These are phyloP conservation scores for Obba rivulosa DNA, from an alignment of 768 basidiomycete species.

Conservation along the genomic window DNA sequence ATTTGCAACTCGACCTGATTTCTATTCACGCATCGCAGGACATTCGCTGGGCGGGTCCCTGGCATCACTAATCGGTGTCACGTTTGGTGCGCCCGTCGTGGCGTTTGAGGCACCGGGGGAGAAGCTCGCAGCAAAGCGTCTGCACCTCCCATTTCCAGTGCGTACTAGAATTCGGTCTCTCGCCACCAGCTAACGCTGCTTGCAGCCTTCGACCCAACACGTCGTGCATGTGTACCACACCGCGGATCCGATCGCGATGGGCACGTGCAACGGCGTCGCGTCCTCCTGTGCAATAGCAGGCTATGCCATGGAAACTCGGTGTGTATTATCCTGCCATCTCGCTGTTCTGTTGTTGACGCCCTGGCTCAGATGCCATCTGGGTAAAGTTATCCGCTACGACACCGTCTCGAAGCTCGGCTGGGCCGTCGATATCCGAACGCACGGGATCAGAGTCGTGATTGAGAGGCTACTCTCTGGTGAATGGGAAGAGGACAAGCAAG, in stretches of 20 bases:
- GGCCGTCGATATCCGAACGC: conserved; percentile 70
- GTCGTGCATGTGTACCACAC: conserved; percentile 90
- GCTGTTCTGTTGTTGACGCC: background rate
- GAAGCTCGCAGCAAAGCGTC: conserved; percentile 54
- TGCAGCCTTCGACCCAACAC: conserved; percentile 63
- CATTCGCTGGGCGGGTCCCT: conserved; percentile 87
- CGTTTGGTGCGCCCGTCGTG: conserved; percentile 91
- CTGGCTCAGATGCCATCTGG: conserved; percentile 69
- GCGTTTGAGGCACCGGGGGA: conserved; percentile 70
- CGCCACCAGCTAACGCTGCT: conserved; percentile 1
- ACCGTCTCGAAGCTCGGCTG: conserved; percentile 78
- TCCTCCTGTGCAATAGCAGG: conserved; percentile 81
- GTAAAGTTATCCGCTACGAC: conserved; percentile 78
- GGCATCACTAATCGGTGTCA: conserved; percentile 77
- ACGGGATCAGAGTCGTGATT: conserved; percentile 65
- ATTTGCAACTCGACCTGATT: too few species aligned
- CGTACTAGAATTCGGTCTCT: conserved; percentile 16
- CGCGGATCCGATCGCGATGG: conserved; percentile 91
- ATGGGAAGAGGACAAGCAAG: conserved; percentile 35
- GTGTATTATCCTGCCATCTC: conserved; percentile 5
- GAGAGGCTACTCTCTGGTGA: conserved; percentile 55
- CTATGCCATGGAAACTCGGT: conserved; percentile 77
- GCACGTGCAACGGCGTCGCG: conserved; percentile 68
- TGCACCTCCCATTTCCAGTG: conserved; percentile 87
- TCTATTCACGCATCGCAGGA: conserved; percentile 18